Percentiles rank a stretch among this genome's conserved stretches.
phyloP scores from a whole-genome alignment of 345 rosid genomes.

The Gossypium australe region DNA sequence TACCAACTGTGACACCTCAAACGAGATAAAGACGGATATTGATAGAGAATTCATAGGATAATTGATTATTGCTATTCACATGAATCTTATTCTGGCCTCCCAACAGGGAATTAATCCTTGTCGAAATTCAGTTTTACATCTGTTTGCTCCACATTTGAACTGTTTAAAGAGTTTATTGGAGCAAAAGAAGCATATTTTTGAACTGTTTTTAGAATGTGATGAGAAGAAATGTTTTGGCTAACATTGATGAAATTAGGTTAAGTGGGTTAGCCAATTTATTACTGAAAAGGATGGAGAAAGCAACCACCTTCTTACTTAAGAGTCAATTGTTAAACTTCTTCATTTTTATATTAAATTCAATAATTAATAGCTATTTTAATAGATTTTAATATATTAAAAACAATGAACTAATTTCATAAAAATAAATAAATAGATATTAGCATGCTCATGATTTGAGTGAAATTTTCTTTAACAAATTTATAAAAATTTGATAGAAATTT shows the following conservation, averaged over 20 bases:
- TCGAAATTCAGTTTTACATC: neutral
- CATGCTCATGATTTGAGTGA: too few species aligned
- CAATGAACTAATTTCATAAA: too few species aligned
- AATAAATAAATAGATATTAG: too few species aligned
- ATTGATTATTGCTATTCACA: neutral
- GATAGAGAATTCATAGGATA: neutral
- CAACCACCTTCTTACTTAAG: neutral
- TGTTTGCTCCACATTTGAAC: neutral
- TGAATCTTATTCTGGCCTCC: neutral
- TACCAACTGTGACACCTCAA: neutral
- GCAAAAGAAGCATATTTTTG: neutral
- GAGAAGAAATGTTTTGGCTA: too few species aligned
- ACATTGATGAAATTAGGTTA: too few species aligned
- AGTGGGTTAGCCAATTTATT: neutral
- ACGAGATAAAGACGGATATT: neutral
- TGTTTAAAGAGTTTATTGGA: neutral
- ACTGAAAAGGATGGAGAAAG: neutral
- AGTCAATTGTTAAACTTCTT: neutral
- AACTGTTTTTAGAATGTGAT: neutral
- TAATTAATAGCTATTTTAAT: neutral
- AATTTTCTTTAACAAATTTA: too few species aligned
- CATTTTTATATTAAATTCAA: neutral
- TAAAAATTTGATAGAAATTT: too few species aligned
- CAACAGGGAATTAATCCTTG: neutral
- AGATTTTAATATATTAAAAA: too few species aligned